Conservation (phyloP, 768 basidiomycete species). For the Kwoniella dejecticola region DNA sequence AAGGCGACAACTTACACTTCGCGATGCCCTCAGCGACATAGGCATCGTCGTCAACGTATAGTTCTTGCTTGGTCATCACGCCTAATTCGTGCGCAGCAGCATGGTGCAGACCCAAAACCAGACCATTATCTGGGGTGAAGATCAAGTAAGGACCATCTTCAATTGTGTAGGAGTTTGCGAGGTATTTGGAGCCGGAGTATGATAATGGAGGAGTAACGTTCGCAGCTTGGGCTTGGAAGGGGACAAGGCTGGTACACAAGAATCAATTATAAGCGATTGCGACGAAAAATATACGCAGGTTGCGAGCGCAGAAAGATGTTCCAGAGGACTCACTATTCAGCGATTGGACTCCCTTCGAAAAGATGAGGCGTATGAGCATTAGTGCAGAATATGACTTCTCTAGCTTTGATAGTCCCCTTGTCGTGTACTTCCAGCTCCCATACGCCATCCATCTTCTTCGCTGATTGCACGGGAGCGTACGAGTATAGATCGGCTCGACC, state of each 20-base stretch:
- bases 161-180: conserved; percentile 17
- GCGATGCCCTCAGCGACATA: conserved; percentile 8
- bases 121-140: conserved; percentile 18
- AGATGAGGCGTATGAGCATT: conserved; percentile 29
- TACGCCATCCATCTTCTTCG: not conserved
- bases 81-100: conserved; percentile 6
- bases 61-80: conserved; percentile 17
- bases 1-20: conserved; percentile 22
- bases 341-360: conserved; percentile 14
- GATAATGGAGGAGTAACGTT: conserved; percentile 27
- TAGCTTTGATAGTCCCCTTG: conserved; percentile 22
- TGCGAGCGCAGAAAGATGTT: not conserved
- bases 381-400: conserved; percentile 31
- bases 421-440: conserved; percentile 20
- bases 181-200: conserved; percentile 22
- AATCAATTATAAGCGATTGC: not conserved
- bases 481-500: conserved; percentile 24
- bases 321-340: conserved; percentile 15
- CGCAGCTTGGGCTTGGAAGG: conserved; percentile 26
- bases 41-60: conserved; percentile 21
- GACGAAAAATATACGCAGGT: too few species aligned
- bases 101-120: conserved; percentile 25
- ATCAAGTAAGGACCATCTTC: conserved; percentile 32
- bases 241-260: conserved; percentile 17
- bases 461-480: conserved; percentile 25